These are phyloP conservation scores for Atalantia buxifolia DNA, from an alignment of 345 rosid genomes.

Conservation along the genomic window DNA sequence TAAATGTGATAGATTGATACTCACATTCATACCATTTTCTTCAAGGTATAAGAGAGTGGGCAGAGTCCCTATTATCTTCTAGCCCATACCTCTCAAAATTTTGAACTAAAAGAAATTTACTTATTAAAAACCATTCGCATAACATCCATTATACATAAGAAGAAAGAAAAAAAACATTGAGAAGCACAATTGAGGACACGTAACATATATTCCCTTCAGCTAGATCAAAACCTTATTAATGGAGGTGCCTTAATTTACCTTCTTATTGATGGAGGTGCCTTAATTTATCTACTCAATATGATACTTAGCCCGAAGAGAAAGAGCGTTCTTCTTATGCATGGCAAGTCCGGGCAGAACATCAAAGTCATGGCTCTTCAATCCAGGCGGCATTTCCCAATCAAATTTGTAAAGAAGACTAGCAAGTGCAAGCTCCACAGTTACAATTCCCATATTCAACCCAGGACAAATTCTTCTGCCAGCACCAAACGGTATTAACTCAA, in stretches of 20 bases:
- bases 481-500: constrained; percentile 28
- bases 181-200: too few relatives aligned
- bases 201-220: too few relatives aligned
- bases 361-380: constrained; percentile 6
- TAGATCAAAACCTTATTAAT: too few relatives aligned
- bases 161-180: too few relatives aligned
- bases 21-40: too few relatives aligned
- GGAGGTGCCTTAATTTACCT: background rate
- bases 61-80: too few relatives aligned
- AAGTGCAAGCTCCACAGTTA: constrained; percentile 18
- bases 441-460: constrained; percentile 10
- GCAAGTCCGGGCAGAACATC: constrained; percentile 15
- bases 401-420: constrained; percentile 21
- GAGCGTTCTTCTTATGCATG: constrained; percentile 20
- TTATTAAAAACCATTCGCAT: too few relatives aligned
- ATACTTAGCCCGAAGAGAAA: constrained; percentile 4
- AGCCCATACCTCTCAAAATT: too few relatives aligned
- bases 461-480: constrained; percentile 35
- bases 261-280: background rate
- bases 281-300: background rate
- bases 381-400: constrained; percentile 21
- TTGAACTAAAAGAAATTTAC: too few relatives aligned
- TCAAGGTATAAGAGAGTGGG: too few relatives aligned
- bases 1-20: too few relatives aligned
- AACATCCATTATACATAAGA: too few relatives aligned